A percentile compares a stretch with the other conserved stretches of the same genome.
Conservation (phyloP, 2,329 filamentous ascomycete genomes). For the Pestalotiopsis sp. region DNA sequence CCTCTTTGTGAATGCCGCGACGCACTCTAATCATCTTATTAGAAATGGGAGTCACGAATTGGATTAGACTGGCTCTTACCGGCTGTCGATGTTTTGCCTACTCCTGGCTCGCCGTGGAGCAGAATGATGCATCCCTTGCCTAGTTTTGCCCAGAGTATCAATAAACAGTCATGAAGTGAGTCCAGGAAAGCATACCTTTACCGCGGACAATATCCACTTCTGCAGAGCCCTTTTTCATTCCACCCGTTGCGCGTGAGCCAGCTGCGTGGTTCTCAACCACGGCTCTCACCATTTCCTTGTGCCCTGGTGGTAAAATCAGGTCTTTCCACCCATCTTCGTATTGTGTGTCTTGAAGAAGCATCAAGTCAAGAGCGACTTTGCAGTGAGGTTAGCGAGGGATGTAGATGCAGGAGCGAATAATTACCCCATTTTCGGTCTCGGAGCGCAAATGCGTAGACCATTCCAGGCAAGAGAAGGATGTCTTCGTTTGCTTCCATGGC, state of each 20-base stretch:
- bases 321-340: slow-evolving; percentile 24
- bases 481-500: slow-evolving; percentile 19
- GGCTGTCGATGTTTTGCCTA: slow-evolving; percentile 17
- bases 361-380: slow-evolving; percentile 19
- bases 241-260: slow-evolving; percentile 11
- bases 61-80: not conserved
- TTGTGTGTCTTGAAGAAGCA: slow-evolving; percentile 7
- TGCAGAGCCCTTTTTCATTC: not conserved
- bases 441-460: slow-evolving; percentile 25
- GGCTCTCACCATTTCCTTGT: slow-evolving; percentile 29
- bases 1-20: slow-evolving; percentile 10
- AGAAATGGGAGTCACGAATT: not conserved
- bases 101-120: slow-evolving; percentile 27
- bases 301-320: slow-evolving; percentile 28
- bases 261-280: slow-evolving; percentile 28
- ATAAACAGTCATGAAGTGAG: slow-evolving; percentile 11
- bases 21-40: slow-evolving; percentile 7
- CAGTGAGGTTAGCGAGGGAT: not conserved
- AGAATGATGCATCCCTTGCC: slow-evolving; percentile 34
- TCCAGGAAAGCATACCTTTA: slow-evolving; percentile 22
- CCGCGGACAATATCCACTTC: slow-evolving; percentile 30
- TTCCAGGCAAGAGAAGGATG: slow-evolving; percentile 21
- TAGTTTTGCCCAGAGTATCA: slow-evolving; percentile 13
- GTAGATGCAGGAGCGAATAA: not conserved
- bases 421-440: slow-evolving; percentile 30